Conservation (phyloP, 768 basidiomycete species). For the Hortiboletus flavorubellus region DNA sequence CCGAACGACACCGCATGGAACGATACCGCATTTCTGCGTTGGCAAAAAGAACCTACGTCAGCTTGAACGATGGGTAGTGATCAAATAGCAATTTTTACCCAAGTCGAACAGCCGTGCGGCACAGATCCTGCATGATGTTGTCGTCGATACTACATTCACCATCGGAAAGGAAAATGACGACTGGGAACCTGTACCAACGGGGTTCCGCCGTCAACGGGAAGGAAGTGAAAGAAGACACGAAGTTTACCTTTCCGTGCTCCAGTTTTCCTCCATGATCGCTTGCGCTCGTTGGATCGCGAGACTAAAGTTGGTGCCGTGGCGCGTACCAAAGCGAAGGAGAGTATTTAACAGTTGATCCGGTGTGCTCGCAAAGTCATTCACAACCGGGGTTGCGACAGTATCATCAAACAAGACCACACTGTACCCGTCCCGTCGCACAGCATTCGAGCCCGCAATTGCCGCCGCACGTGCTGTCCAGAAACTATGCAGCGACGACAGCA, state of each 20-base stretch:
- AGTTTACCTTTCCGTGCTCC: slow-evolving; percentile 49
- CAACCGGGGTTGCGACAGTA: slow-evolving; percentile 19
- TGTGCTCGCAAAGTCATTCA: slow-evolving; percentile 46
- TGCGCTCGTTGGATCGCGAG: slow-evolving; percentile 38
- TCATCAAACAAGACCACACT: slow-evolving; percentile 49
- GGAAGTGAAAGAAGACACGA: neutral
- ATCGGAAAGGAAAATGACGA: slow-evolving; percentile 45
- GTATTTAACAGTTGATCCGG: slow-evolving; percentile 42
- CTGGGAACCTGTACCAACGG: slow-evolving; percentile 11
- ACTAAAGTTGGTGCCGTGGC: slow-evolving; percentile 43
- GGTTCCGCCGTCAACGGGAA: neutral
- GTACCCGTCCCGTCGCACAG: slow-evolving; percentile 49
- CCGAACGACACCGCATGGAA: slow-evolving; percentile 63
- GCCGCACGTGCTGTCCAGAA: slow-evolving; percentile 55
- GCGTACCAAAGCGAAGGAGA: slow-evolving; percentile 32
- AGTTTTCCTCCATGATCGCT: slow-evolving; percentile 40
- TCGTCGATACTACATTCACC: slow-evolving; percentile 45
- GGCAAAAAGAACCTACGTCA: neutral
- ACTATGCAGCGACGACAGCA: slow-evolving; percentile 49
- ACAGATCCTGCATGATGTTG: slow-evolving; percentile 37
- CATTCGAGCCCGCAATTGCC: slow-evolving; percentile 28
- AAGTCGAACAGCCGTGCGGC: slow-evolving; percentile 39
- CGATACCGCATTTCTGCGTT: slow-evolving; percentile 49
- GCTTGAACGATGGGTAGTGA: neutral
- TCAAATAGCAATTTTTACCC: slow-evolving; percentile 35